phyloP scores from a whole-genome alignment of 1,284 basidiomycete species.

The Baeospora myosura region DNA sequence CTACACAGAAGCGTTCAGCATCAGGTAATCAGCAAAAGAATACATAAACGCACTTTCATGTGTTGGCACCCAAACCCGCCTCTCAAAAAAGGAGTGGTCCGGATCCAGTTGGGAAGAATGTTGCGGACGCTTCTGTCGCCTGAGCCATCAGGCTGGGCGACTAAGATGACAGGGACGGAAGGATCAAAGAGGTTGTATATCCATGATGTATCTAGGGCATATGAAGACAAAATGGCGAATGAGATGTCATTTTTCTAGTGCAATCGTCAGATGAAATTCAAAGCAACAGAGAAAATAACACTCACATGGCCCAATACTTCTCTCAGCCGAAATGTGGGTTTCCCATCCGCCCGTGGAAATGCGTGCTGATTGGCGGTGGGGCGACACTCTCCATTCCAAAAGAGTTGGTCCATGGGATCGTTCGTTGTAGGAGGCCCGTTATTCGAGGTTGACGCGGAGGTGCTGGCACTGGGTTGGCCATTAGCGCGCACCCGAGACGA shows the following conservation, averaged over 20 bases:
- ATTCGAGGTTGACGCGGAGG: conserved; percentile 20
- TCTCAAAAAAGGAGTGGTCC: conserved; percentile 55
- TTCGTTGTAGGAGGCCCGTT: conserved; percentile 65
- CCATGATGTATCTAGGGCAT: conserved; percentile 55
- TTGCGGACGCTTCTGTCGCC: conserved; percentile 52
- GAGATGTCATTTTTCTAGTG: conserved; percentile 53
- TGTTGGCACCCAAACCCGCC: conserved; percentile 68
- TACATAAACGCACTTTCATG: conserved; percentile 53
- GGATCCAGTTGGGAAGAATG: conserved; percentile 66
- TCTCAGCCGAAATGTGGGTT: conserved; percentile 54
- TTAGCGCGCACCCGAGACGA: conserved; percentile 21
- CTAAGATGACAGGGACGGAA: conserved; percentile 61
- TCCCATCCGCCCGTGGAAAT: conserved; percentile 48
- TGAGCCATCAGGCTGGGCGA: conserved; percentile 49
- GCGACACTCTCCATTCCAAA: conserved; percentile 66
- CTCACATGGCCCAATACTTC: conserved; percentile 59
- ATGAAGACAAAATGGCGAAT: conserved; percentile 71
- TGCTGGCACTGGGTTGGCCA: conserved; percentile 19
- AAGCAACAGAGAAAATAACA: conserved; percentile 10
- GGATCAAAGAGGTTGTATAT: conserved; percentile 61
- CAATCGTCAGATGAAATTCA: conserved; percentile 2
- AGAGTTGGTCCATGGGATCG: conserved; percentile 40
- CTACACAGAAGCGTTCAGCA: conserved; percentile 25
- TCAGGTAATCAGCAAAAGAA: conserved; percentile 4
- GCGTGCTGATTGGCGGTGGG: conserved; percentile 63